These are phyloP conservation scores for Rhynchospora breviuscula DNA, from an alignment of 176 grass and related monocot species.

Conservation along the genomic window DNA sequence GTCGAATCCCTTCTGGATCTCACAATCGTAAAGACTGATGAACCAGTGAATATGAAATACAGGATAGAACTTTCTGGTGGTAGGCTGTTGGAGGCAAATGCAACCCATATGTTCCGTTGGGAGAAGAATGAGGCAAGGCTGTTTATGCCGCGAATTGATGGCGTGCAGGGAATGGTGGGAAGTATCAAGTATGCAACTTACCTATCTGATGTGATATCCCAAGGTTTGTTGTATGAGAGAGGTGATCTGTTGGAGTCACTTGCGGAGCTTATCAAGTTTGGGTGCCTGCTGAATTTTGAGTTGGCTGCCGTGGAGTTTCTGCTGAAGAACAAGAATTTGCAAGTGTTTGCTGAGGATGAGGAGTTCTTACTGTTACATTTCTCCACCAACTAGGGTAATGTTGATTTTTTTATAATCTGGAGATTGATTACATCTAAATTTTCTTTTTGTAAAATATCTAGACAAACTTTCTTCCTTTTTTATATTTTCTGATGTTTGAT, in stretches of 20 bases:
- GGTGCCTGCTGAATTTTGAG: slow-evolving; percentile 48
- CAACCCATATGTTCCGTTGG: slow-evolving; percentile 44
- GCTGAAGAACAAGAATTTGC: slow-evolving; percentile 54
- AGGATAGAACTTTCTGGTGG: slow-evolving; percentile 30
- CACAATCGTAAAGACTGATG: slow-evolving; percentile 25
- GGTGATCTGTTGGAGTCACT: slow-evolving; percentile 37
- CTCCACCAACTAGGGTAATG: background rate
- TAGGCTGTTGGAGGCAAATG: slow-evolving; percentile 7
- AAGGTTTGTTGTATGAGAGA: slow-evolving; percentile 56
- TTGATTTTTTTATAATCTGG: background rate
- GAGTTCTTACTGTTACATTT: background rate
- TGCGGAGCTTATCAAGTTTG: slow-evolving; percentile 39
- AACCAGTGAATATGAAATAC: slow-evolving; percentile 44
- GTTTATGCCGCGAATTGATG: slow-evolving; percentile 9
- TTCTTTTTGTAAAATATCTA: background rate
- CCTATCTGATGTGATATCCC: slow-evolving; percentile 48
- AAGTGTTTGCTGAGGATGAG: slow-evolving; percentile 58
- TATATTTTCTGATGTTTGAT: background rate
- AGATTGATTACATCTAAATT: background rate
- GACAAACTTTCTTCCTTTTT: background rate
- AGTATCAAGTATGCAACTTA: slow-evolving; percentile 46
- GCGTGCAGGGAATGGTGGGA: background rate
- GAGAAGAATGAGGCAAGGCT: slow-evolving; percentile 40
- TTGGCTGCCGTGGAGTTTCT: slow-evolving; percentile 41
- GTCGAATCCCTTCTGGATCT: slow-evolving; percentile 34